phyloP scores from a whole-genome alignment of 192 early-diverging fungal genomes.

The Phycomyces nitens region DNA sequence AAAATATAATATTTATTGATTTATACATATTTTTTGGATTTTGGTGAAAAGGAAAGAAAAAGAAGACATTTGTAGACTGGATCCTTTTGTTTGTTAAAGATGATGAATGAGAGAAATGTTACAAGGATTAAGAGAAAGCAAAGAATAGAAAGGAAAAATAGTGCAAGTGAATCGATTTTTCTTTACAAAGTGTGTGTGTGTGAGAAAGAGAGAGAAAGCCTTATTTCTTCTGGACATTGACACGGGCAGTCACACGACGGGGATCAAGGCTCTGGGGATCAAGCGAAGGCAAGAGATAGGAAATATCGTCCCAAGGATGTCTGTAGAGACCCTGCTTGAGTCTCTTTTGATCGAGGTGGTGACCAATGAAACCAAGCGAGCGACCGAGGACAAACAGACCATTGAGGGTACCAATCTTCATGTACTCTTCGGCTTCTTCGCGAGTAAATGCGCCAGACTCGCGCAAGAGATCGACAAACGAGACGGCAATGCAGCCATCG shows the following conservation, averaged over 20 bases:
- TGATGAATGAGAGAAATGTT: too few relatives aligned
- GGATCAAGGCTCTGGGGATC: conserved; percentile 42
- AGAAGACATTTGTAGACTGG: too few relatives aligned
- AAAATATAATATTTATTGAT: too few relatives aligned
- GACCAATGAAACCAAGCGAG: conserved; percentile 95
- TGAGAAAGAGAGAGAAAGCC: too few relatives aligned
- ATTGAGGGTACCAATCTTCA: conserved; percentile 92
- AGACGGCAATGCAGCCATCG: conserved; percentile 91
- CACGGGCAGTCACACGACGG: conserved; percentile 35
- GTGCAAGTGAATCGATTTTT: too few relatives aligned
- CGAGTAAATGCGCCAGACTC: conserved; percentile 88
- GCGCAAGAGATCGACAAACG: conserved; percentile 93
- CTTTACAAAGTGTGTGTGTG: too few relatives aligned
- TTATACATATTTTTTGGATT: too few relatives aligned
- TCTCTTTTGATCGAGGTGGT: conserved; percentile 96
- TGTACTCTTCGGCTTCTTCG: conserved; percentile 96
- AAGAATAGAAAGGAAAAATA: background rate
- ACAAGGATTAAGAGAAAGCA: too few relatives aligned
- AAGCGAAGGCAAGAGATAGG: conserved; percentile 64
- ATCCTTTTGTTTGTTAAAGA: too few relatives aligned
- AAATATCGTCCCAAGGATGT: conserved; percentile 97
- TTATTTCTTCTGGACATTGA: conserved; percentile 24
- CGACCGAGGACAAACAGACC: conserved; percentile 95
- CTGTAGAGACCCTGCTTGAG: conserved; percentile 98
- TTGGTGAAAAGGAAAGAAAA: too few relatives aligned